phyloP scores from a whole-genome alignment of 192 early-diverging fungal genomes.

The Linnemannia hyalina region DNA sequence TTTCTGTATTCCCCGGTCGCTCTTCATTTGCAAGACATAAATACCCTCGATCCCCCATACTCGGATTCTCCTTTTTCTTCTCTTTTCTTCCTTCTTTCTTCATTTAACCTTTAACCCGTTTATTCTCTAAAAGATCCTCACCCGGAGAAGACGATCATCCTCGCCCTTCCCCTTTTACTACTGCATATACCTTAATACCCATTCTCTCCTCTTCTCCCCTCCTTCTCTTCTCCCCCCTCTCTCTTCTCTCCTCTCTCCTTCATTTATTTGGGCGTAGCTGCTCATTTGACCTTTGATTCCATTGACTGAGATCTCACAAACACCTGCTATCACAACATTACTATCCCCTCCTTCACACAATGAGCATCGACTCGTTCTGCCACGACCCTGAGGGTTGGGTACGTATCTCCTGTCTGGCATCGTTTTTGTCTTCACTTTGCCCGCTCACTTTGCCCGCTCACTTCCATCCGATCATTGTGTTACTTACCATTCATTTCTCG shows the following conservation, averaged over 20 bases:
- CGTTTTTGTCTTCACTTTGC: neutral
- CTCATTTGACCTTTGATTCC: neutral
- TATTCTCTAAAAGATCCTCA: neutral
- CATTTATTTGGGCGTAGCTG: too few relatives aligned
- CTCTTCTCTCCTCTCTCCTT: too few relatives aligned
- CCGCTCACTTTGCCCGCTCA: too few relatives aligned
- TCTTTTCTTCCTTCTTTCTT: neutral
- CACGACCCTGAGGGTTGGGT: constrained; percentile 16
- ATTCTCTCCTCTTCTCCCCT: neutral
- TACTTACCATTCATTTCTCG: neutral
- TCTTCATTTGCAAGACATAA: too few relatives aligned
- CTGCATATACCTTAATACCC: neutral
- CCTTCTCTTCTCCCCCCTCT: too few relatives aligned
- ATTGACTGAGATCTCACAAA: too few relatives aligned
- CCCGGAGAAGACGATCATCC: neutral
- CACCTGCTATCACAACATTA: neutral
- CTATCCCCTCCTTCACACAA: neutral
- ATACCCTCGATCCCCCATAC: too few relatives aligned
- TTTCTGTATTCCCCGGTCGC: too few relatives aligned
- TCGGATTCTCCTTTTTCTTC: too few relatives aligned
- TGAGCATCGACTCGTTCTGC: constrained; percentile 15
- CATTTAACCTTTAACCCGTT: neutral
- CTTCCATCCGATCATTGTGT: neutral
- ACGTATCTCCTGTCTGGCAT: neutral
- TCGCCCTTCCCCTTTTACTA: neutral